Conservation (phyloP, 495 filamentous ascomycete genomes). For the Schizothecium vesticola region DNA sequence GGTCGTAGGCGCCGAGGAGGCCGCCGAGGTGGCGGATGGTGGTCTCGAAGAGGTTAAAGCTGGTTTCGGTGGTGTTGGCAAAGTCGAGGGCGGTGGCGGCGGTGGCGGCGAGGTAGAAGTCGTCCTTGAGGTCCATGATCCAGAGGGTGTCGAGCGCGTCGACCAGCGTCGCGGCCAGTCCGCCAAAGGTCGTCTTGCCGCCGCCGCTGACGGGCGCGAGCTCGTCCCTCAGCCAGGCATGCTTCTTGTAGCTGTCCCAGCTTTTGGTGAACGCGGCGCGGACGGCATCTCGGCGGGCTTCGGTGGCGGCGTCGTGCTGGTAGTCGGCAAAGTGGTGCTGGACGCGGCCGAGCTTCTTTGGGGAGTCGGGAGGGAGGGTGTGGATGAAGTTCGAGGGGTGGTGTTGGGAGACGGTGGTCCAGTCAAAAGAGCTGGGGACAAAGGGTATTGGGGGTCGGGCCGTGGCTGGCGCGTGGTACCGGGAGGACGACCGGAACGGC, state of each 20-base stretch:
- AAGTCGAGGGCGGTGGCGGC: conserved; percentile 65
- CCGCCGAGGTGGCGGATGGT: conserved; percentile 72
- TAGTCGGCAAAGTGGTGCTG: conserved; percentile 59
- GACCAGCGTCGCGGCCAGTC: conserved; percentile 82
- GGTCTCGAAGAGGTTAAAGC: conserved; percentile 68
- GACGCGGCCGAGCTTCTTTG: conserved; percentile 57
- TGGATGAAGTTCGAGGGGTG: conserved; percentile 57
- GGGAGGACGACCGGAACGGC: background rate
- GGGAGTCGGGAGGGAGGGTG: conserved; percentile 54
- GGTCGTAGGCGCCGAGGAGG: conserved; percentile 68
- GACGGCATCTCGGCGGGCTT: conserved; percentile 47
- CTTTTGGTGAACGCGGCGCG: conserved; percentile 62
- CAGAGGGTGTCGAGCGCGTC: conserved; percentile 83
- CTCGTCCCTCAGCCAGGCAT: conserved; percentile 77
- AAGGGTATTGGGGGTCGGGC: conserved; percentile 10
- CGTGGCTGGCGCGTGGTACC: background rate
- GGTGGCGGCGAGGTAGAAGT: conserved; percentile 70
- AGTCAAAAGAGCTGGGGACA: conserved; percentile 40
- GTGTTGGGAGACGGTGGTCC: conserved; percentile 53
- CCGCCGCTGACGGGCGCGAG: conserved; percentile 45
- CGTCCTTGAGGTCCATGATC: conserved; percentile 81
- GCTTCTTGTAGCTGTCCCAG: conserved; percentile 70
- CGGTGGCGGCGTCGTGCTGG: conserved; percentile 47
- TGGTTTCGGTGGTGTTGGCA: conserved; percentile 38
- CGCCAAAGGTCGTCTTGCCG: conserved; percentile 36